Base-by-base conservation (phyloP, 441 rosid genomes). In the Capsella rubella region DNA sequence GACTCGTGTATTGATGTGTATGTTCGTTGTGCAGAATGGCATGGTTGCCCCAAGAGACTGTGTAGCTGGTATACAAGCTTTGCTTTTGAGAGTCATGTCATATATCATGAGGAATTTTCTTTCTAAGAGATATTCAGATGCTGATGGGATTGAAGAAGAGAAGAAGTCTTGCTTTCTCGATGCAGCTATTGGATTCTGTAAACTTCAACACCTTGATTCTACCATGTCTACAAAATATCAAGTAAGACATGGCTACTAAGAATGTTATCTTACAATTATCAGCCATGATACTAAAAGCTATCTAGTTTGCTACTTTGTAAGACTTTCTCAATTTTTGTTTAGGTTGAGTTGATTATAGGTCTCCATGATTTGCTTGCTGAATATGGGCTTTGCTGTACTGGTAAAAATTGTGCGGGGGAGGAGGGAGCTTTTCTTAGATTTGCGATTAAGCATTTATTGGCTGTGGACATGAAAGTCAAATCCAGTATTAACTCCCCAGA, bases 361-460 rank as follows among this genome's bases (percentile, higher is more conserved):
- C 82, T 83, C 61, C 99, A 96, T 80, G 89, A 93, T 75, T 86
- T 91, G 88, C 95, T 93, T 74, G 96, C 99, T 76, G 95, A 93
- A 75, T 87, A 86, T 82, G 99, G 97, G 75, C 87, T 96, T 59
- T 96, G 99, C 80, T 93, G 99, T 81, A 93, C 84, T 64, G 92
- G 97, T 62, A 86, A 87, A 78, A 87, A 86, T 64, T 79, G 87
- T 47, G 89, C 85, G 73, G 97, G 94, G 57, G 97, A 91, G 86
- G 97, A 92, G 83, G 98, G 96, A 71, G 71, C 90, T 58, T 96
- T 90, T 86, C 97, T 96, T 77, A 93, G 88, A 80, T 93, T 93
- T 84, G 95, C 96, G 42, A 91, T 96, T 75, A 93, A 96, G 82
- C 96, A 91, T 84, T 95, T 96, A 45, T 82, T 96, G 77, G 95